Percentiles rank a stretch among this genome's conserved stretches.
Conservation (phyloP, 495 filamentous ascomycete genomes). For the Pyronema domesticum region DNA sequence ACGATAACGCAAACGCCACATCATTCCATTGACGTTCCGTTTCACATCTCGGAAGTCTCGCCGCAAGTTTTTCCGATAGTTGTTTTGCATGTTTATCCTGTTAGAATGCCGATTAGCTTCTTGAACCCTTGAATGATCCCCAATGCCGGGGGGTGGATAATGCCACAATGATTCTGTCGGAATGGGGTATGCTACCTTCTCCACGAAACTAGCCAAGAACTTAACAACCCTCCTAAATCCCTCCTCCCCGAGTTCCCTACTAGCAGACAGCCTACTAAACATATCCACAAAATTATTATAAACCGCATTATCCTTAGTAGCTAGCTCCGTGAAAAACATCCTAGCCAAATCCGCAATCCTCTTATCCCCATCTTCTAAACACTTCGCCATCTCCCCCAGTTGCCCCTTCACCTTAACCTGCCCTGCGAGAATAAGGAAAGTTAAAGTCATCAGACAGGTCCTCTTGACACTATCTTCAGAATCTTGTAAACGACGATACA, state of each 20-base stretch:
- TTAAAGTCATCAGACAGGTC: slow-evolving; percentile 96
- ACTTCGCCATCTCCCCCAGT: slow-evolving; percentile 97
- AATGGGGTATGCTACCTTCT: slow-evolving; percentile 47
- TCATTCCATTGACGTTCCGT: slow-evolving; percentile 94
- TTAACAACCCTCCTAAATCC: slow-evolving; percentile 68
- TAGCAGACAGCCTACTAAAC: slow-evolving; percentile 81
- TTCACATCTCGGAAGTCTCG: slow-evolving; percentile 68
- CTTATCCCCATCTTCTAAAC: slow-evolving; percentile 85
- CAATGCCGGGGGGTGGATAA: too few relatives aligned
- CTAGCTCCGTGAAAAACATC: slow-evolving; percentile 97
- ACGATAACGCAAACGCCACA: slow-evolving; percentile 72
- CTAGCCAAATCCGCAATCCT: slow-evolving; percentile 78
- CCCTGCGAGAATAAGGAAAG: slow-evolving; percentile 89
- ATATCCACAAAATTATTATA: slow-evolving; percentile 99
- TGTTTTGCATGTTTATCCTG: slow-evolving; percentile 99
- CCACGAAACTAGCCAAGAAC: slow-evolving; percentile 86
- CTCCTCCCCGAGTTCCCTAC: slow-evolving; percentile 64
- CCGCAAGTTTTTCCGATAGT: slow-evolving; percentile 81
- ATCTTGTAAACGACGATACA: slow-evolving; percentile 86
- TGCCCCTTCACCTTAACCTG: slow-evolving; percentile 99
- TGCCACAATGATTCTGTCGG: too few relatives aligned
- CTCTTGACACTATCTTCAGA: slow-evolving; percentile 77
- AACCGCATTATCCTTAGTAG: slow-evolving; percentile 95
- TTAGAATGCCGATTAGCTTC: too few relatives aligned
- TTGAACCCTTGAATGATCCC: too few relatives aligned